Percentiles rank a stretch among this genome's conserved stretches.
These are phyloP conservation scores for Carex cristatella DNA, from an alignment of 176 grass and related monocot species.

Conservation along the genomic window DNA sequence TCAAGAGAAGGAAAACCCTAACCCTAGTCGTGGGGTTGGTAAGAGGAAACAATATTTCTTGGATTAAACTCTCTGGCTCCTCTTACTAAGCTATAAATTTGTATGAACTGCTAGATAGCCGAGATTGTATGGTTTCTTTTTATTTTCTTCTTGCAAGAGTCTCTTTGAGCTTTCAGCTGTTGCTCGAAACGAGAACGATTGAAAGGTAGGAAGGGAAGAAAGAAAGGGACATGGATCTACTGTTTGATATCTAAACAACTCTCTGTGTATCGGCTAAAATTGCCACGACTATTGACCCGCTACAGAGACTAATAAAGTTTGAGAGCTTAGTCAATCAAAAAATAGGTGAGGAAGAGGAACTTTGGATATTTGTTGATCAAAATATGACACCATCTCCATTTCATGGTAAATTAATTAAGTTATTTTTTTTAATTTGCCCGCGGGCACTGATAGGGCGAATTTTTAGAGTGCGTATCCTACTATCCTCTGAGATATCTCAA, in stretches of 20 bases:
- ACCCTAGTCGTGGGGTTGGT: constrained; percentile 8
- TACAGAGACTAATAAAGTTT: background rate
- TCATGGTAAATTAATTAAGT: background rate
- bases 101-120: background rate
- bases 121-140: background rate
- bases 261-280: background rate
- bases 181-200: constrained; percentile 21
- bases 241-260: background rate
- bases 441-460: background rate
- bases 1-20: constrained; percentile 17
- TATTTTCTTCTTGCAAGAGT: background rate
- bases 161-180: constrained; percentile 22
- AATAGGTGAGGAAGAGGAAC: too few relatives aligned
- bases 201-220: constrained; percentile 13
- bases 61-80: background rate
- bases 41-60: background rate
- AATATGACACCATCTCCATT: background rate
- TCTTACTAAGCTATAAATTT: background rate
- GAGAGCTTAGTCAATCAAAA: background rate
- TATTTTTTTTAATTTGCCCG: too few relatives aligned
- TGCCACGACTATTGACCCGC: background rate
- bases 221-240: background rate
- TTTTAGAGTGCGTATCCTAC: background rate
- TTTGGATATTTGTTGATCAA: background rate
- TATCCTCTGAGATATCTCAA: too few relatives aligned